Conservation (phyloP, 1,284 basidiomycete species). For the Afroboletus lepidellus region DNA sequence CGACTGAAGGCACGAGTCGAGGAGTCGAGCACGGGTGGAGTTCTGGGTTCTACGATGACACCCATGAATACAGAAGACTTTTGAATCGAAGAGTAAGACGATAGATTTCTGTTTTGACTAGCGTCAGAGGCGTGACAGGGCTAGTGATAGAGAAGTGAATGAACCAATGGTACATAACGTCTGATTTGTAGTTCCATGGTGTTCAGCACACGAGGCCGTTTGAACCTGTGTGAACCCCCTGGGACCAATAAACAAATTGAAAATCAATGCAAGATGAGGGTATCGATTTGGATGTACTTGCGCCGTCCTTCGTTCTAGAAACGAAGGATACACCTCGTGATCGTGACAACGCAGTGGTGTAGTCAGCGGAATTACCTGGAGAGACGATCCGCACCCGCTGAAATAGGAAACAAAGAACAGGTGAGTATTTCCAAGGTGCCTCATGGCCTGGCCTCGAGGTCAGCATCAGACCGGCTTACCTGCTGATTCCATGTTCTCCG, state of each 20-base stretch:
- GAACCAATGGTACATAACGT: not conserved
- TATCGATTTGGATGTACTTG: not conserved
- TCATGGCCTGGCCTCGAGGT: too few species aligned
- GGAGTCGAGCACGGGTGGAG: not conserved
- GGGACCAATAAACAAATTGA: not conserved
- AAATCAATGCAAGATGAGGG: not conserved
- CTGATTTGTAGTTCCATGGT: too few species aligned
- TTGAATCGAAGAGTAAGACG: not conserved
- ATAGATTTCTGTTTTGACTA: not conserved
- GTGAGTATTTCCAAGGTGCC: not conserved
- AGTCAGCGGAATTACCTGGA: not conserved
- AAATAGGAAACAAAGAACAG: not conserved
- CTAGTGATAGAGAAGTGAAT: not conserved
- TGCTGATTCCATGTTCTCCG: too few species aligned
- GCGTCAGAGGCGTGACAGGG: not conserved
- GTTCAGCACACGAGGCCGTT: too few species aligned
- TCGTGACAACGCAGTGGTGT: not conserved
- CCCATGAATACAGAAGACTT: not conserved
- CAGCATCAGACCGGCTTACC: too few species aligned
- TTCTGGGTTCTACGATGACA: not conserved
- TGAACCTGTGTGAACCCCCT: not conserved
- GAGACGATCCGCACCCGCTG: not conserved
- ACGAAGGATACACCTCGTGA: not conserved
- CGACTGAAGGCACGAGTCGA: not conserved
- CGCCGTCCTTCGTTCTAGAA: not conserved